phyloP scores from a whole-genome alignment of 1,139 yeast species.

The Suhomyces chickasaworum region DNA sequence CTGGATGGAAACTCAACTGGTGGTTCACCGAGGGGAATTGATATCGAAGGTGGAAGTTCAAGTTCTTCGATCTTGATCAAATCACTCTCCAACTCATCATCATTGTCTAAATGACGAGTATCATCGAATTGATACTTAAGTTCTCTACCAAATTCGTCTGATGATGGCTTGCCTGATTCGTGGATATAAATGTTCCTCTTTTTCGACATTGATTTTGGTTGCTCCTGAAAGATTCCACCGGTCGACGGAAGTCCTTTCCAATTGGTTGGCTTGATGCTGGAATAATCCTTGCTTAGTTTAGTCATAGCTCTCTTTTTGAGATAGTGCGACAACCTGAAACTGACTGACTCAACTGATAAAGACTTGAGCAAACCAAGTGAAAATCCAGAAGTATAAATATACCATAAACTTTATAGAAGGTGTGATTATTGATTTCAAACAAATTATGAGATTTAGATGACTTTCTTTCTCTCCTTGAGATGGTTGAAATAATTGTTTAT shows the following conservation, averaged over 20 bases:
- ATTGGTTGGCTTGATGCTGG: conserved; percentile 7
- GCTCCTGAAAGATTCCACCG: not conserved
- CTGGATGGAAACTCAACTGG: conserved; percentile 8
- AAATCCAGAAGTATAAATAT: too few relatives aligned
- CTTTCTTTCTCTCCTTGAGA: too few relatives aligned
- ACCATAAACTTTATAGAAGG: too few relatives aligned
- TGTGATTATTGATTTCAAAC: too few relatives aligned
- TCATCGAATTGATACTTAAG: conserved; percentile 3
- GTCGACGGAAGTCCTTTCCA: conserved; percentile 8
- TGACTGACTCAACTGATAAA: not conserved
- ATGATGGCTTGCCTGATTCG: not conserved
- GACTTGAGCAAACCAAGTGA: not conserved
- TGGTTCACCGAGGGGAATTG: conserved; percentile 2
- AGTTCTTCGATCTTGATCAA: conserved; percentile 17
- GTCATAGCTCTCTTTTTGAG: conserved; percentile 1
- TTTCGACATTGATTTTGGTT: conserved; percentile 4
- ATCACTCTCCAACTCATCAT: conserved; percentile 16
- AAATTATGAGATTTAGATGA: too few relatives aligned
- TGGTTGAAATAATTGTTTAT: too few relatives aligned
- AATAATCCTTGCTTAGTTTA: conserved; percentile 8
- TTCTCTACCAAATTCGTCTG: conserved; percentile 1
- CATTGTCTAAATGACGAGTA: conserved; percentile 1
- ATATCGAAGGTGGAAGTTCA: not conserved
- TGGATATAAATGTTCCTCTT: conserved; percentile 10
- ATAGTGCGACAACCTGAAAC: not conserved